Conservation (phyloP, 2,329 filamentous ascomycete species). For the Cercospora zeae-maydis region DNA sequence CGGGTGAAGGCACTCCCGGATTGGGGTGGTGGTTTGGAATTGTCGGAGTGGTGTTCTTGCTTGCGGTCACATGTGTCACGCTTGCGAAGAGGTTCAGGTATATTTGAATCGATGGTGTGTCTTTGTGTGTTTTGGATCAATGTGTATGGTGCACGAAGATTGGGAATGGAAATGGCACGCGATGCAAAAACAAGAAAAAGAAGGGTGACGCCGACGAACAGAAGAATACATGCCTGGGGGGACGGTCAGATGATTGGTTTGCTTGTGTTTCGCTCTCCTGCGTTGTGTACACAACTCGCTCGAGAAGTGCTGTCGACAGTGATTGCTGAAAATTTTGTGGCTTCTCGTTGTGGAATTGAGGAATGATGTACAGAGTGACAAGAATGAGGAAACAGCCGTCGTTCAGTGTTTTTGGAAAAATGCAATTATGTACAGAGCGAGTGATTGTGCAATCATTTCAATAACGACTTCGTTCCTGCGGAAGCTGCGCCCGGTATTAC, state of each 20-base stretch:
- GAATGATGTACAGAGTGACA: background rate
- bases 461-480: background rate
- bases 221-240: no score
- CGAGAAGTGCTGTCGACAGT: background rate
- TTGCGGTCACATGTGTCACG: slow-evolving; percentile 40
- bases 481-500: background rate
- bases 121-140: background rate
- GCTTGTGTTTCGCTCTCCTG: background rate
- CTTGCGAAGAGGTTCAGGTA: slow-evolving; percentile 45
- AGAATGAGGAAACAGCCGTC: background rate
- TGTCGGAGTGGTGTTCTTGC: slow-evolving; percentile 51
- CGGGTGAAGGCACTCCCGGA: slow-evolving; percentile 51
- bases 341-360: background rate
- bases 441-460: background rate
- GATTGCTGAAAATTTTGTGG: background rate
- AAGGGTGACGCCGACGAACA: background rate
- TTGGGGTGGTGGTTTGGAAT: slow-evolving; percentile 61
- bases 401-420: background rate
- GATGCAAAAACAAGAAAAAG: background rate
- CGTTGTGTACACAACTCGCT: background rate
- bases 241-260: background rate
- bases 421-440: background rate
- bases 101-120: slow-evolving; percentile 32
- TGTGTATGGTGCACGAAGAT: no score
- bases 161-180: background rate